A percentile compares a stretch with the other conserved stretches of the same genome.
These are phyloP conservation scores for Exophiala sp. DNA, from an alignment of 2,329 filamentous ascomycete genomes.

Conservation along the genomic window DNA sequence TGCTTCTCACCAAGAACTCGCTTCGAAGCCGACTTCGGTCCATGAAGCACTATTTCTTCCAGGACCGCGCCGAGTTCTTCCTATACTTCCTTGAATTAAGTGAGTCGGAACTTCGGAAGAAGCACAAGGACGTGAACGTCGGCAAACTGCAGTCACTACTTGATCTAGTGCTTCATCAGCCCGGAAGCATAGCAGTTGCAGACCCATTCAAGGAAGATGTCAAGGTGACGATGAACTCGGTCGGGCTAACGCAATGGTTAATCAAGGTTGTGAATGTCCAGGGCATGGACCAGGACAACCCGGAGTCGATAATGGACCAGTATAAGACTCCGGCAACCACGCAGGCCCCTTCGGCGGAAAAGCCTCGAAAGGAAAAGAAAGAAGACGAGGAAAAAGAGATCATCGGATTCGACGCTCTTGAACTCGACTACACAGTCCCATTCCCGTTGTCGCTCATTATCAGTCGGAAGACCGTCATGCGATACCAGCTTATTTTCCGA, in stretches of 20 bases:
- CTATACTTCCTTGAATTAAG: conserved; percentile 94
- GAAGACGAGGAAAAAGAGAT: conserved; percentile 86
- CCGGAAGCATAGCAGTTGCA: conserved; percentile 84
- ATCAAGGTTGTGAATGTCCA: conserved; percentile 96
- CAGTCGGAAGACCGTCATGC: conserved; percentile 90
- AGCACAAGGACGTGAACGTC: conserved; percentile 80
- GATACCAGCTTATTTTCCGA: conserved; percentile 92
- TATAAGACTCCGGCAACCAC: conserved; percentile 63
- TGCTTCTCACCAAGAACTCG: conserved; percentile 87
- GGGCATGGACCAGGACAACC: conserved; percentile 78
- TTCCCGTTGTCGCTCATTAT: conserved; percentile 95
- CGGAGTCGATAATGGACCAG: conserved; percentile 57
- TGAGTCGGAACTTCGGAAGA: conserved; percentile 81
- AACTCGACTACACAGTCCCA: conserved; percentile 88
- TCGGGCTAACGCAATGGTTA: conserved; percentile 84
- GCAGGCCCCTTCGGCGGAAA: conserved; percentile 29
- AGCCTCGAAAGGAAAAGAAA: conserved; percentile 63
- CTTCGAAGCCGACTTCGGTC: conserved; percentile 81
- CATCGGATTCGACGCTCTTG: conserved; percentile 82
- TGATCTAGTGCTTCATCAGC: conserved; percentile 93
- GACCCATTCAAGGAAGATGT: conserved; percentile 99
- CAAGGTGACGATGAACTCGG: conserved; percentile 94
- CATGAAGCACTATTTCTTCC: conserved; percentile 98
- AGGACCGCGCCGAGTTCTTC: conserved; percentile 96
- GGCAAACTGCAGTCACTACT: conserved; percentile 90